These are phyloP conservation scores for Arthrinium puccinioides DNA, from an alignment of 2,329 filamentous ascomycete genomes.

Conservation along the genomic window DNA sequence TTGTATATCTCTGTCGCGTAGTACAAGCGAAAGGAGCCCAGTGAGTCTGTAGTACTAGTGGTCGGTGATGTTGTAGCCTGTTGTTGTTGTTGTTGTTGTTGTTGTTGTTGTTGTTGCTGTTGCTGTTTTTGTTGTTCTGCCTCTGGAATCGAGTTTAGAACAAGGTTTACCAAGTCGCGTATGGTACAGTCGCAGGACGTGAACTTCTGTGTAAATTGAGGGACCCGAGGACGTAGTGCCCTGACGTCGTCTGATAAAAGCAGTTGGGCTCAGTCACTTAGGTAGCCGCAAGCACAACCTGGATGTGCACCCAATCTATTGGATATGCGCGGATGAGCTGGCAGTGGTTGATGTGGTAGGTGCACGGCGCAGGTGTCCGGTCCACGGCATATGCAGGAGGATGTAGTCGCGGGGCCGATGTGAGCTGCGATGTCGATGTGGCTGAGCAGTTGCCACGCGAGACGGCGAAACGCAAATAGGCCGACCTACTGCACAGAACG, in stretches of 20 bases:
- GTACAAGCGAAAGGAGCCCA: slow-evolving; percentile 17
- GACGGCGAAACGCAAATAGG: too few relatives aligned
- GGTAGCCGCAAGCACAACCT: slow-evolving; percentile 36
- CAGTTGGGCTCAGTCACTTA: slow-evolving; percentile 40
- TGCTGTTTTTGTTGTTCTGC: too few relatives aligned
- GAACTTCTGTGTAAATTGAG: too few relatives aligned
- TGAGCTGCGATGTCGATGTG: slow-evolving; percentile 27
- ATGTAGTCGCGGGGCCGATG: slow-evolving; percentile 7
- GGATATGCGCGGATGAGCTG: slow-evolving; percentile 56
- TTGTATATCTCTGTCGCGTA: slow-evolving; percentile 20
- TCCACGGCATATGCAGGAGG: slow-evolving; percentile 49
- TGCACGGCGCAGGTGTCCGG: slow-evolving; percentile 45
- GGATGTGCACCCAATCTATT: slow-evolving; percentile 47
- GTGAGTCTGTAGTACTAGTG: too few relatives aligned
- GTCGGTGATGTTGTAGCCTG: too few relatives aligned
- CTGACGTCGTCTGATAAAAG: slow-evolving; percentile 20
- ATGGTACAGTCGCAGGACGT: too few relatives aligned
- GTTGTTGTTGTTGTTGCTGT: too few relatives aligned
- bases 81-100: too few relatives aligned
- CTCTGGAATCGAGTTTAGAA: too few relatives aligned
- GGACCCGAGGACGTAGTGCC: too few relatives aligned
- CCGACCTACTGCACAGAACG: too few relatives aligned
- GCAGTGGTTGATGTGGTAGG: slow-evolving; percentile 45
- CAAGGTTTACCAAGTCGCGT: too few relatives aligned
- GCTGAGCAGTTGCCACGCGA: slow-evolving; percentile 26